Percentiles rank a stretch among this genome's conserved stretches.
These are phyloP conservation scores for Backusella tuberculispora DNA, from an alignment of 192 early-diverging fungal species.

Conservation along the genomic window DNA sequence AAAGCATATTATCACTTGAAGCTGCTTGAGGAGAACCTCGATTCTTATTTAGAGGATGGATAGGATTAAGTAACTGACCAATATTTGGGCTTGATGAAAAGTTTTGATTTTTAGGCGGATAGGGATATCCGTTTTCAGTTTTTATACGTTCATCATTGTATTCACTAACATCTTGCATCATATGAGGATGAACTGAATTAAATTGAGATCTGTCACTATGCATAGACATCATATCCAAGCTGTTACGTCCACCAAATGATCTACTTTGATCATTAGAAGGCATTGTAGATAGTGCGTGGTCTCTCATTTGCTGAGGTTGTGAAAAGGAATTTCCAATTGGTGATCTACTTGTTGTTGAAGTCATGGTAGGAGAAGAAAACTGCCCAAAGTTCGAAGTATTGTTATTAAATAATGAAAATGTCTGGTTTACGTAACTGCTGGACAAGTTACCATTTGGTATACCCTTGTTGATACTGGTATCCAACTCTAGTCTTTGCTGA, in stretches of 20 bases:
- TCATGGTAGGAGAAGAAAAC: conserved; percentile 15
- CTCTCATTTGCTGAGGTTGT: conserved; percentile 1
- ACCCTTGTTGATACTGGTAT: conserved; percentile 1
- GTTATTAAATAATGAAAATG: conserved; percentile 4
- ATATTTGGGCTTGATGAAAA: conserved; percentile 30
- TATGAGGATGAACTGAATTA: conserved; percentile 10
- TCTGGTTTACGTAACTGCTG: conserved; percentile 5
- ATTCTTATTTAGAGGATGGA: conserved; percentile 23
- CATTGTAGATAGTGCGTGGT: conserved; percentile 11
- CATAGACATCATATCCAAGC: conserved; percentile 25
- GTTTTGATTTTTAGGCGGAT: not conserved
- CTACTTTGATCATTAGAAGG: not conserved
- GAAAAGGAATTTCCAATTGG: conserved; percentile 1
- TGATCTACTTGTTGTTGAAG: conserved; percentile 10
- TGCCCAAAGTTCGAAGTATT: conserved; percentile 1
- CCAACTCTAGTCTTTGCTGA: conserved; percentile 15
- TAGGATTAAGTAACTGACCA: conserved; percentile 31
- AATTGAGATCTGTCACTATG: conserved; percentile 5
- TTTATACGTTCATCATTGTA: not conserved
- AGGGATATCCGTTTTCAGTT: not conserved
- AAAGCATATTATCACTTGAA: not conserved
- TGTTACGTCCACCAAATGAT: conserved; percentile 4
- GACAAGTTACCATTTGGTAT: conserved; percentile 5
- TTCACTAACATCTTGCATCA: conserved; percentile 16
- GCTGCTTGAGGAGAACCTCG: conserved; percentile 4